phyloP scores from a whole-genome alignment of 768 basidiomycete species.

The Steccherinum ochraceum region DNA sequence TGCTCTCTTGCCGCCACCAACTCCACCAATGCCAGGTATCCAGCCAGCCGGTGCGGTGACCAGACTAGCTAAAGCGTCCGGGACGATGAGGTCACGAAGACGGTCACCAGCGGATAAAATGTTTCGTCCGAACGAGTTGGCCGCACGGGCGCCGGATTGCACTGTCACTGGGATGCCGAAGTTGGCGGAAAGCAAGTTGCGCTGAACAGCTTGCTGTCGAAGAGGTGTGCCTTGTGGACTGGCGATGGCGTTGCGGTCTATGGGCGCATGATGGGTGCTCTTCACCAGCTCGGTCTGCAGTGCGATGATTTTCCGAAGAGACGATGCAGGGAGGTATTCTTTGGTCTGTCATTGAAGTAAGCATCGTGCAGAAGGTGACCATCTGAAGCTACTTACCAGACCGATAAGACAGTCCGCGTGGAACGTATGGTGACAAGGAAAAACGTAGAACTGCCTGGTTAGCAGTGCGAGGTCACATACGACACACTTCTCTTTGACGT shows the following conservation, averaged over 20 bases:
- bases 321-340: conserved; percentile 78
- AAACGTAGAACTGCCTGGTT: conserved; percentile 93
- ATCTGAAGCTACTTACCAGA: conserved; percentile 51
- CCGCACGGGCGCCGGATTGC: conserved; percentile 52
- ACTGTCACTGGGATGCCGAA: conserved; percentile 49
- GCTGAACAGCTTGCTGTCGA: conserved; percentile 45
- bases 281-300: conserved; percentile 83
- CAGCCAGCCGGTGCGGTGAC: conserved; percentile 68
- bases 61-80: conserved; percentile 84
- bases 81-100: conserved; percentile 86
- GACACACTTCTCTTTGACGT: conserved; percentile 81
- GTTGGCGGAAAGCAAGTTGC: conserved; percentile 70
- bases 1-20: conserved; percentile 36
- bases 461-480: conserved; percentile 71
- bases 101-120: conserved; percentile 86
- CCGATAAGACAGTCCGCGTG: conserved; percentile 96
- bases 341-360: no score
- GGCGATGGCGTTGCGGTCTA: conserved; percentile 28
- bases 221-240: conserved; percentile 20
- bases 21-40: conserved; percentile 70
- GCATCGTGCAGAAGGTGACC: neutral
- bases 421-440: conserved; percentile 97
- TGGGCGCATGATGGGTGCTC: conserved; percentile 28
- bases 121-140: conserved; percentile 53
- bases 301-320: conserved; percentile 78